Conservation (phyloP, 208 protist species). For the Crithidia sp. region DNA sequence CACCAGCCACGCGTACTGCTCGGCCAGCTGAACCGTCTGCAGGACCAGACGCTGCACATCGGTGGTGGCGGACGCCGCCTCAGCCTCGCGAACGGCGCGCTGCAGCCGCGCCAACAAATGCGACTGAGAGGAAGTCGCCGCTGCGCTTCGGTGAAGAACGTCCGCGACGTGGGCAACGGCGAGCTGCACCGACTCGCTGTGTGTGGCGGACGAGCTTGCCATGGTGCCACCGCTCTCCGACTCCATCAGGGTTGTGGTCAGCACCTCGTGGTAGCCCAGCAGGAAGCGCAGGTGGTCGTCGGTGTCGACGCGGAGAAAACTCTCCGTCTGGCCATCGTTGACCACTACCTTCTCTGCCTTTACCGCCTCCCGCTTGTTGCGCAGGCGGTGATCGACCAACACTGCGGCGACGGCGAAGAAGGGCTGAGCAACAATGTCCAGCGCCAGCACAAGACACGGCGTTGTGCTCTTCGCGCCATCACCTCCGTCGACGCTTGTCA, state of each 20-base stretch:
- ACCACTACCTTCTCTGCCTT: background rate
- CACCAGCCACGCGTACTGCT: constrained; percentile 71
- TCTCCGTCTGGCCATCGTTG: background rate
- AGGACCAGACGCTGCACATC: constrained; percentile 15
- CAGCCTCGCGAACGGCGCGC: constrained; percentile 16
- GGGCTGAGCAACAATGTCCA: constrained; percentile 16
- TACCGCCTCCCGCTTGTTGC: constrained; percentile 3
- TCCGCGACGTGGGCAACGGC: background rate
- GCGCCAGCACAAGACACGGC: constrained; percentile 20
- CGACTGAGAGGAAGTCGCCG: background rate
- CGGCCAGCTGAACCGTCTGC: constrained; percentile 31
- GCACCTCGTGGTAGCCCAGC: constrained; percentile 9
- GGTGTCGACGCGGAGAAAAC: background rate
- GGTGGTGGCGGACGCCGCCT: background rate
- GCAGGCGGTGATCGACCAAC: constrained; percentile 25
- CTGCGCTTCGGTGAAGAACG: background rate
- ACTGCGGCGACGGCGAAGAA: constrained; percentile 32
- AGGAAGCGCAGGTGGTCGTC: constrained; percentile 23
- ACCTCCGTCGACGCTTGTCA: background rate
- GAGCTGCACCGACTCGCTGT: constrained; percentile 4
- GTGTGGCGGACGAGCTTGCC: background rate
- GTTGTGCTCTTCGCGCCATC: too few species aligned
- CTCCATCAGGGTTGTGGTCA: constrained; percentile 6
- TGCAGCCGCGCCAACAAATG: constrained; percentile 9
- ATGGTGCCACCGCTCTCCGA: too few species aligned